Percentiles rank a stretch among this genome's conserved stretches.
Evolutionary conservation across 2,329 filamentous ascomycete species (phyloP).

Genomic region (Alternaria longipes): DNA sequence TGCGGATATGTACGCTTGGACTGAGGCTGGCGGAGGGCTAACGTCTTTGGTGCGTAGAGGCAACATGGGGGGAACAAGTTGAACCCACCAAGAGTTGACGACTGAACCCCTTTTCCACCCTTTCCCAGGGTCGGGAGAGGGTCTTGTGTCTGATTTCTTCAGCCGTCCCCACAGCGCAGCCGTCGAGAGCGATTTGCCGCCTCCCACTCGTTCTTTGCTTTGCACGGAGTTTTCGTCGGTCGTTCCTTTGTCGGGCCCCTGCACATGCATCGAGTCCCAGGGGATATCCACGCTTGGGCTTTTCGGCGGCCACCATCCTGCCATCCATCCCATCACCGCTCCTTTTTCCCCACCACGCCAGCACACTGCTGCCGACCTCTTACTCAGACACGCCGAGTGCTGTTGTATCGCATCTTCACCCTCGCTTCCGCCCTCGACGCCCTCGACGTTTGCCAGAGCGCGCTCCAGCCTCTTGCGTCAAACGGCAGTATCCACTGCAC

Average conservation of each 20-base stretch:
- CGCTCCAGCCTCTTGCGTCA: constrained; percentile 3
- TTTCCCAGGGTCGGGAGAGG: neutral
- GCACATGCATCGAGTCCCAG: constrained; percentile 12
- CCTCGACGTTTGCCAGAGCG: constrained; percentile 3
- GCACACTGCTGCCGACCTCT: constrained; percentile 5
- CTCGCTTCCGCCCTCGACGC: neutral
- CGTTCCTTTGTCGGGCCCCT: constrained; percentile 17
- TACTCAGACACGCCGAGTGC: constrained; percentile 10
- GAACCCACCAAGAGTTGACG: constrained; percentile 10
- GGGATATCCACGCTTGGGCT: constrained; percentile 13
- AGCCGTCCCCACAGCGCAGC: neutral
- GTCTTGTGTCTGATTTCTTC: neutral
- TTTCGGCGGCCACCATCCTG: constrained; percentile 5
- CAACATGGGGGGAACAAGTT: constrained; percentile 11
- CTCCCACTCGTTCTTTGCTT: constrained; percentile 17
- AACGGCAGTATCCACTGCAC: constrained; percentile 18
- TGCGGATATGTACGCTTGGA: constrained; percentile 14
- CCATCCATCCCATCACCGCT: constrained; percentile 10
- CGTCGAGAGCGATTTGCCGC: neutral
- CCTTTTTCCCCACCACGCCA: constrained; percentile 20
- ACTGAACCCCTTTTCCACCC: constrained; percentile 13
- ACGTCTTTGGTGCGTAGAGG: constrained; percentile 4
- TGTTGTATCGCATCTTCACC: neutral
- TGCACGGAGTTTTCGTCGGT: constrained; percentile 12
- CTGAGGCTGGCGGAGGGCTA: constrained; percentile 11